Evolutionary conservation across 306 rosid species (phyloP).

Genomic region (Crotalaria pallida): DNA sequence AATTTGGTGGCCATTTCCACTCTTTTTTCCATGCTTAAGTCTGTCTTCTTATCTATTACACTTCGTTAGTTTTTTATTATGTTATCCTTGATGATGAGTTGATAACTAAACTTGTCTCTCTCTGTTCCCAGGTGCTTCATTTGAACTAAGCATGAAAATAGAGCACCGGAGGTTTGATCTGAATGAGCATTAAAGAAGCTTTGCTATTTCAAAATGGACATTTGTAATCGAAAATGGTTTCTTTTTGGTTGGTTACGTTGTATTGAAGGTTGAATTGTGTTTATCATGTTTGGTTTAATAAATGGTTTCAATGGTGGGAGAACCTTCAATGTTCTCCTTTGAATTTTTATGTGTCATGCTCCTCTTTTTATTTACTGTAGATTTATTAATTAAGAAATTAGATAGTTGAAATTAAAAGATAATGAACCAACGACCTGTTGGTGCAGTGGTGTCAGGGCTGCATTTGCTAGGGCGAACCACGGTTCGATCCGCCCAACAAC

Average conservation of each 20-base stretch:
- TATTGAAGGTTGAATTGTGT: conserved; percentile 32
- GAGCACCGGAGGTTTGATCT: conserved; percentile 15
- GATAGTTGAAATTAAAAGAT: no score
- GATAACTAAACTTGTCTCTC: conserved; percentile 1
- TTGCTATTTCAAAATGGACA: conserved; percentile 28
- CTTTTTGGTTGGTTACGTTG: conserved; percentile 31
- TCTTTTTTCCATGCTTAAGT: neutral
- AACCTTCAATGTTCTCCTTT: no score
- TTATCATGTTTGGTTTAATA: conserved; percentile 34
- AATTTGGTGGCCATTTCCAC: neutral
- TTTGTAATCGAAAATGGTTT: conserved; percentile 34
- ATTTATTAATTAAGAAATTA: no score
- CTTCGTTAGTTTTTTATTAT: neutral
- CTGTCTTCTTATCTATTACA: neutral
- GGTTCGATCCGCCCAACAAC: no score
- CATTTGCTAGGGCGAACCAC: no score
- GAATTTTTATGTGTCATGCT: no score
- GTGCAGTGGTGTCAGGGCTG: no score
- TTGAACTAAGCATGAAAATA: conserved; percentile 80
- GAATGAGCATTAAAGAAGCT: conserved; percentile 27
- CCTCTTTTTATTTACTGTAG: no score
- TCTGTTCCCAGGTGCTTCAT: conserved; percentile 73
- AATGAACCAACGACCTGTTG: no score
- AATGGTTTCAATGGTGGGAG: conserved; percentile 18
- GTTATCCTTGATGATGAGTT: neutral